Base-by-base conservation (phyloP, 1,284 basidiomycete genomes). In the Trichosporon asahii region DNA sequence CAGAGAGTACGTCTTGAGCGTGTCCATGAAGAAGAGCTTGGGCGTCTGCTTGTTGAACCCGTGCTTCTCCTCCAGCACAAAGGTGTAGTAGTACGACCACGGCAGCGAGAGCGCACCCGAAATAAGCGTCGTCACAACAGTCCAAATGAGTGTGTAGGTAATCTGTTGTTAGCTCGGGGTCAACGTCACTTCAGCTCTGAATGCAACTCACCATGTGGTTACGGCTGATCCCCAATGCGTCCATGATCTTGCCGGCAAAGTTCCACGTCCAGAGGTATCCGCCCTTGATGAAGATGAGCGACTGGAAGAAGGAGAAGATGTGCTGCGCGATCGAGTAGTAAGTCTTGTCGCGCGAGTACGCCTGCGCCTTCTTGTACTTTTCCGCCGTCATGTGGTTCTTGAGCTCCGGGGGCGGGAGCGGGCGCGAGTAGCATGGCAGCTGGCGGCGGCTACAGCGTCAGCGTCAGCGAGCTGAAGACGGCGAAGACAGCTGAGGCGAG, bases 11-110 rank as follows among this genome's bases (percentile, higher is more conserved):
- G 89, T 87, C 84, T 97, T 98, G 77, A 95, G 60, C 57, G 91
- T 84, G 82, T 98, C 95, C 2, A 87, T 84, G 69, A 94, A 80
- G 80, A 92, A 97, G 2, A 95, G 86, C 6, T 76, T 76, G 1
- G 88, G 87, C 0, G 94, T 94, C 18, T 90, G 94, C 85, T 98
- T 98, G 88, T 98, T 98, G 87, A 98, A 98, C 0, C 95, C 95
- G 77, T 98, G 94, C 75, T 90, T 90, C 82, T 97, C 91, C 83
- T 99, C 97, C 57, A 99, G 86, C 12, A 95, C 91, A 81, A 99
- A 99, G 2, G 93, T 95, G 73, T 89, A 88, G 85, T 97, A 98
- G 44, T 91, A 86, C 35, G 88, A 88, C 65, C 93, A 85, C 7
- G 94, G 93, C 31, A 91, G 83, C 2, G 88, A 85, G 0, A 93